phyloP scores from a whole-genome alignment of 2,329 filamentous ascomycete genomes.

The Tolypocladium endophyticum region DNA sequence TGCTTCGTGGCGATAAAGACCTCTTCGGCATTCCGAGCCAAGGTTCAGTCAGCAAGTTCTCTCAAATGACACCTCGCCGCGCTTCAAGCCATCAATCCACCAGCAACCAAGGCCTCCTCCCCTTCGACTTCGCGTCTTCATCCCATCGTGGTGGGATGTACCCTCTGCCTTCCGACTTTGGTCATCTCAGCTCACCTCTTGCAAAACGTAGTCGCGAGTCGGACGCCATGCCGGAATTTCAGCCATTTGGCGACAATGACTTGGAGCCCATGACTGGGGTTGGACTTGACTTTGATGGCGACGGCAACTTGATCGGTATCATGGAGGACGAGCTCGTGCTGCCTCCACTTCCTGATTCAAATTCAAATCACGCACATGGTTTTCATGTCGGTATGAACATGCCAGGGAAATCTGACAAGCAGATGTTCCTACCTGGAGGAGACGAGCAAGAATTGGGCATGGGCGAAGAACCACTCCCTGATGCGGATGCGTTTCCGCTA shows the following conservation, averaged over 20 bases:
- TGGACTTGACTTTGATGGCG: slow-evolving; percentile 38
- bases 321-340: slow-evolving; percentile 32
- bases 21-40: slow-evolving; percentile 24
- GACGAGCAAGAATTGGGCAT: slow-evolving; percentile 19
- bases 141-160: slow-evolving; percentile 21
- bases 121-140: slow-evolving; percentile 22
- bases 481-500: slow-evolving; percentile 23
- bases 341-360: slow-evolving; percentile 23
- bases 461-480: slow-evolving; percentile 26
- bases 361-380: slow-evolving; percentile 14
- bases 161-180: slow-evolving; percentile 23
- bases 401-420: neutral
- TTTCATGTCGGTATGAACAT: neutral
- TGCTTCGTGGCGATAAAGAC: slow-evolving; percentile 24
- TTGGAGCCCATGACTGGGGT: slow-evolving; percentile 27
- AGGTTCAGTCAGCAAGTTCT: slow-evolving; percentile 24
- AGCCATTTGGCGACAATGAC: slow-evolving; percentile 28
- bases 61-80: slow-evolving; percentile 32
- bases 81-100: slow-evolving; percentile 19
- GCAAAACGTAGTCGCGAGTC: slow-evolving; percentile 9
- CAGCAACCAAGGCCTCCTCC: slow-evolving; percentile 13
- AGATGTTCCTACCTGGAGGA: neutral
- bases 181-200: slow-evolving; percentile 17
- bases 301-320: slow-evolving; percentile 36
- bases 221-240: slow-evolving; percentile 13